Evolutionary conservation across 257 asterid species (phyloP), one percentile per base, ranked within the genome.

Genomic region (Gynochthodes officinalis): DNA sequence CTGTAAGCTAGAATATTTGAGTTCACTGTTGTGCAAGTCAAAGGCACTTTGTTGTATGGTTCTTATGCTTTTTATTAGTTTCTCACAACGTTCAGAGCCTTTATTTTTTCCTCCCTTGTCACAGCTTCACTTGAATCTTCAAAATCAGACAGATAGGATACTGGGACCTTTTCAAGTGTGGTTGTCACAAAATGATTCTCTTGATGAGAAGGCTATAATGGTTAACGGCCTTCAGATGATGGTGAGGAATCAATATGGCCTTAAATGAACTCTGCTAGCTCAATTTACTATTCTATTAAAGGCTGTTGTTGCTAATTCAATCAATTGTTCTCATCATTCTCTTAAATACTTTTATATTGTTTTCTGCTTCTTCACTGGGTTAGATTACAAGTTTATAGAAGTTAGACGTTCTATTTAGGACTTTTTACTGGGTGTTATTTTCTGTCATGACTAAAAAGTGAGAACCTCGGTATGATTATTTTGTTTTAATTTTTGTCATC

Each of bases 101-200:
- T 55, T 55, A 69, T 65, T 49, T 66, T 55, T 69, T 54, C 62
- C 8, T 49, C 55, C 69, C 32, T 65, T 73, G 70, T 49, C 74
- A 35, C 69, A 94, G 99, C 88, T 87, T 71, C 86, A 79, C 71
- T 84, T 91, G 84, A 82, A 85, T 66, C 95, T 94, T 58, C 53
- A 77, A 71, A 94, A 91, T 81, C 85, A 84, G 89, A 87, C 95
- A 16, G 99, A 94, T 61, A 87, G 96, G 65, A 82, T 88, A 57
- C 80, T 94, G 80, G 99, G 99, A 11, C 97, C 99, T 57, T 91
- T 94, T 76, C 92, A 91, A 85, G 92, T 91, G 75, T 86, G 91
- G 91, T 43, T 91, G 76, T 85, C 96, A 39, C 93, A 89, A 77
- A 80, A 83, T 59, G 95, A 85, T 80, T 83, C 90, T 73, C 89